Evolutionary conservation across 192 early-diverging fungal genomes (phyloP).

Genomic region (Backusella liffmaniae): DNA sequence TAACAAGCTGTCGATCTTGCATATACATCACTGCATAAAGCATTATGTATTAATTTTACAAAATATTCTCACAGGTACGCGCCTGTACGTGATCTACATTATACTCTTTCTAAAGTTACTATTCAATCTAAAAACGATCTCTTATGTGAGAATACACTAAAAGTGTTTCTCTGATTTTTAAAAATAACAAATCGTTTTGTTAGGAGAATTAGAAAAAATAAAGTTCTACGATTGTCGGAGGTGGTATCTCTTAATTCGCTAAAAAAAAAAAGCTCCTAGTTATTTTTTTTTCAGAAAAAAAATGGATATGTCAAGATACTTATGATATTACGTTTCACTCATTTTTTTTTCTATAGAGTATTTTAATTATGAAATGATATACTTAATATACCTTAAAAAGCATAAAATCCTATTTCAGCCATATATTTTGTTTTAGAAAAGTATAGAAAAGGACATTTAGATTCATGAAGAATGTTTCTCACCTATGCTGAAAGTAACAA

Average conservation of each 20-base stretch:
- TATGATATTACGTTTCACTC: too few relatives aligned
- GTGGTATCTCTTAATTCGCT: not conserved
- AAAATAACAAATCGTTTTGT: not conserved
- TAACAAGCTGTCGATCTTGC: not conserved
- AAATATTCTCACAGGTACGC: not conserved
- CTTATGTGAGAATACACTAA: not conserved
- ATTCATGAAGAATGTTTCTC: not conserved
- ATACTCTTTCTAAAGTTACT: not conserved
- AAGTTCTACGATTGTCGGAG: not conserved
- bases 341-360: too few relatives aligned
- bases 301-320: not conserved
- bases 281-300: not conserved
- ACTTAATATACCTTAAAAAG: too few relatives aligned
- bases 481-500: not conserved
- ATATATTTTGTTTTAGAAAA: not conserved
- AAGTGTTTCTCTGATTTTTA: slow-evolving; percentile 3
- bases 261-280: not conserved
- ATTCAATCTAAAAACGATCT: not conserved
- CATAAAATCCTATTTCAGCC: not conserved
- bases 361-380: too few relatives aligned
- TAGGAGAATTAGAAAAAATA: not conserved
- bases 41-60: not conserved
- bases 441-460: not conserved
- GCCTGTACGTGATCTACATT: not conserved
- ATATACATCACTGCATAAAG: not conserved